Conservation (phyloP, 768 basidiomycete species). For the Chalciporus piperatus region DNA sequence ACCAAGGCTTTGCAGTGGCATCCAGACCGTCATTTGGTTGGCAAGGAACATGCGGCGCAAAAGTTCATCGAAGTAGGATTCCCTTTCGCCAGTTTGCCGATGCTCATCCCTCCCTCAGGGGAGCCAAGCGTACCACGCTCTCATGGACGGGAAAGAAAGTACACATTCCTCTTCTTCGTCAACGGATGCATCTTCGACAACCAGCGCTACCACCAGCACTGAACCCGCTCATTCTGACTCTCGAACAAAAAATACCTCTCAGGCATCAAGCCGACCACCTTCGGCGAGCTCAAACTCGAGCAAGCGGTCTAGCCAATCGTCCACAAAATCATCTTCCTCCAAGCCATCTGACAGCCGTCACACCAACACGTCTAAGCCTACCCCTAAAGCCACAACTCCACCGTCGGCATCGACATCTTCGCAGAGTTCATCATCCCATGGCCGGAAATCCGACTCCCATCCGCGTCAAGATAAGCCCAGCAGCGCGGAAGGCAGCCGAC, state of each 20-base stretch:
- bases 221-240: conserved; percentile 22
- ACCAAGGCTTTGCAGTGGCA: conserved; percentile 62
- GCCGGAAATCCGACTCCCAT: conserved; percentile 14
- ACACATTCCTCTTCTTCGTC: conserved; percentile 28
- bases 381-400: conserved; percentile 10
- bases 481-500: conserved; percentile 10
- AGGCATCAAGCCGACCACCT: conserved; percentile 29
- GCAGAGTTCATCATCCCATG: conserved; percentile 4
- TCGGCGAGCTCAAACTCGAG: conserved; percentile 31
- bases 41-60: conserved; percentile 51
- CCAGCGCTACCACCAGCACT: conserved; percentile 15
- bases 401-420: conserved; percentile 15
- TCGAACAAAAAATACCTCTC: conserved; percentile 19
- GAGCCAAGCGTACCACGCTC: conserved; percentile 53
- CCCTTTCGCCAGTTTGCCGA: not conserved
- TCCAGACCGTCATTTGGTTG: conserved; percentile 56
- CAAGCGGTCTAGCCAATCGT: conserved; percentile 14
- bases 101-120: conserved; percentile 33
- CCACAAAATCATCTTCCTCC: conserved; percentile 11
- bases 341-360: conserved; percentile 11
- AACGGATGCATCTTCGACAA: conserved; percentile 25
- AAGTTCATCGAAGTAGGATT: conserved; percentile 56
- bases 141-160: conserved; percentile 44
- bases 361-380: conserved; percentile 9
- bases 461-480: conserved; percentile 12